Base-by-base conservation (phyloP, 2,329 filamentous ascomycete genomes). In the Hypomyces perniciosus region DNA sequence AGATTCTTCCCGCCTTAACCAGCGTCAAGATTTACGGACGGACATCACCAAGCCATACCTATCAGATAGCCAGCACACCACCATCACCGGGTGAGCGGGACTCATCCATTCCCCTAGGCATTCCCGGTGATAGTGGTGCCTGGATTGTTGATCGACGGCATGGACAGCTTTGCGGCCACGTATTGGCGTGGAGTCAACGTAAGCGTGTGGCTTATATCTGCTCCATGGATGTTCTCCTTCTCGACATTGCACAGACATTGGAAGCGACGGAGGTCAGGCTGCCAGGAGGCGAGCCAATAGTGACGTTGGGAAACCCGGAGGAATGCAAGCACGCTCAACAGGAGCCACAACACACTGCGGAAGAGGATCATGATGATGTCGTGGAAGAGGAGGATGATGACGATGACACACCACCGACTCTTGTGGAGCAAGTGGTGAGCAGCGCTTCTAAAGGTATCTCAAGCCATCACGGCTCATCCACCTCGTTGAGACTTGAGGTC, bases 71-170 rank as follows among this genome's bases (percentile, higher is more conserved):
- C 6, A 77, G 77, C 38, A 63, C 63, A 5, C 56, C 66, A 1
- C 55, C 62, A 1, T 10, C 48, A 2, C 29, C 38, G 27, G 8
- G 51, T 5, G 57, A 55, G 31, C 57, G 53, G 8, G 46, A 46
- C 8, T 55, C 60, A 26, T 35, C 53, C 0, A 58, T 67, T 0
- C 71, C 77, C 0, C 73, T 85, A 28, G 82, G 82, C 2, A 82
- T 93, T 9, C 91, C 91, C 2, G 92, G 92, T 13, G 92, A 97
- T 65, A 92, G 86, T 6, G 92, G 92, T 4, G 92, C 92, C 0
- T 97, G 92, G 92, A 82, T 97, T 4, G 83, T 96, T 12, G 88
- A 92, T 59, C 85, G 88, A 51, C 77, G 79, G 5, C 77, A 84
- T n/a, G 90, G 90, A 1, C 80, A 84, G 35, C 82, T 96, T 3